phyloP scores from a whole-genome alignment of 177 flowering plant genomes.

The Tripterygium wilfordii region DNA sequence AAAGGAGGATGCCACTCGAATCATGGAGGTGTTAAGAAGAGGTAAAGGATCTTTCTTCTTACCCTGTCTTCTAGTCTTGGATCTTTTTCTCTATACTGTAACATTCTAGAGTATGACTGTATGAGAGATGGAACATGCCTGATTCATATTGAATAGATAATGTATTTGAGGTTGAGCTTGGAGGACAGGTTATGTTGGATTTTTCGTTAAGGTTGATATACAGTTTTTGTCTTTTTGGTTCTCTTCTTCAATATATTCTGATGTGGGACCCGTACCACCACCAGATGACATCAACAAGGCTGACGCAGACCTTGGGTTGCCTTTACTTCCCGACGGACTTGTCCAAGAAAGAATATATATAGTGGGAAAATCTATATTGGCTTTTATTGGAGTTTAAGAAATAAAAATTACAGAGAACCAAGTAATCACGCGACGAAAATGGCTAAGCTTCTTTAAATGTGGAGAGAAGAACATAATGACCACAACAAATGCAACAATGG shows the following conservation, averaged over 20 bases:
- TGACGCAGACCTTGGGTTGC: background rate
- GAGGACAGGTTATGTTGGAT: background rate
- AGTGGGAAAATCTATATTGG: too few relatives aligned
- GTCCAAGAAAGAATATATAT: background rate
- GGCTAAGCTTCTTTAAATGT: too few relatives aligned
- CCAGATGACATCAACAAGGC: background rate
- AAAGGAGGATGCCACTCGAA: too few relatives aligned
- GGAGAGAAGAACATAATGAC: too few relatives aligned
- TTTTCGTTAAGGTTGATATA: background rate
- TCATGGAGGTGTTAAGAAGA: too few relatives aligned
- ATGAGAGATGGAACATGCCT: background rate
- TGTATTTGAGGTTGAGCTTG: slow-evolving; percentile 15
- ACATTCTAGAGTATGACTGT: background rate
- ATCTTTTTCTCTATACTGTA: background rate
- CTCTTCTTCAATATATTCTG: background rate
- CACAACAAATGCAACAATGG: too few relatives aligned
- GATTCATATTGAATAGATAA: slow-evolving; percentile 10
- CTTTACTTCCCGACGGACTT: background rate
- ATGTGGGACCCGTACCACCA: slow-evolving; percentile 7
- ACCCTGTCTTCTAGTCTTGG: background rate
- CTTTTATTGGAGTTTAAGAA: too few relatives aligned
- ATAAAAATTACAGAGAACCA: too few relatives aligned
- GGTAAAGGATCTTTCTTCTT: too few relatives aligned
- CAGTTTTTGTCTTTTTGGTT: background rate
- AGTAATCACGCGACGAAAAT: too few relatives aligned